Percentiles rank a stretch among this genome's conserved stretches.
phyloP scores from a whole-genome alignment of 1,139 yeast genomes.

The Geotrichum restrictum region DNA sequence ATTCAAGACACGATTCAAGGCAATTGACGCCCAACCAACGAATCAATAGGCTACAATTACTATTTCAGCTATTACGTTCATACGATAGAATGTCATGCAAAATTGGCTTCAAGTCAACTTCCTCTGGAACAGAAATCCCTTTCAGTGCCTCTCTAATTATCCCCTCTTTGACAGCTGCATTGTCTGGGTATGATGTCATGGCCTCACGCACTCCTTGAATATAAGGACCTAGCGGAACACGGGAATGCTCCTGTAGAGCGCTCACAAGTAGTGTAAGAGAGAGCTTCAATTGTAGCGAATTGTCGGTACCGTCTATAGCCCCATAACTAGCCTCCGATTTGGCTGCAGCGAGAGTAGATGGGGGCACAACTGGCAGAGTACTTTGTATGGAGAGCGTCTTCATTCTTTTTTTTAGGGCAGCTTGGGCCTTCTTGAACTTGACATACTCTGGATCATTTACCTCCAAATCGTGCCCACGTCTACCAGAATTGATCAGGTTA shows the following conservation, averaged over 20 bases:
- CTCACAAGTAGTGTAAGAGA: slow-evolving; percentile 30
- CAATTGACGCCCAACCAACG: background rate
- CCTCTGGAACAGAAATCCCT: slow-evolving; percentile 29
- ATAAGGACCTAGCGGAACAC: slow-evolving; percentile 26
- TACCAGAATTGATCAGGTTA: slow-evolving; percentile 19
- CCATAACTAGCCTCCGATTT: slow-evolving; percentile 10
- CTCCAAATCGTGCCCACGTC: slow-evolving; percentile 15
- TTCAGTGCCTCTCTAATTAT: slow-evolving; percentile 28
- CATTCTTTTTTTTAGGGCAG: slow-evolving; percentile 2
- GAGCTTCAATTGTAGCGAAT: slow-evolving; percentile 27
- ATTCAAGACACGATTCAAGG: too few relatives aligned
- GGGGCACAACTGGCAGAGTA: background rate
- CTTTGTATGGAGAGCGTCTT: background rate
- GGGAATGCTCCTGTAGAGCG: slow-evolving; percentile 28
- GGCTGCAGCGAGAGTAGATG: background rate
- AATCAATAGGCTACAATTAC: background rate
- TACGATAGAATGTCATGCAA: slow-evolving; percentile 27
- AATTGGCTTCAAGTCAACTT: slow-evolving; percentile 31
- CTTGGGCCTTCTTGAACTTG: slow-evolving; percentile 6
- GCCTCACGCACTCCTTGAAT: slow-evolving; percentile 29
- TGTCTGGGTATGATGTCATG: slow-evolving; percentile 22
- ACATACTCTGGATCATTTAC: slow-evolving; percentile 14
- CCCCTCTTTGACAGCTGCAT: slow-evolving; percentile 7
- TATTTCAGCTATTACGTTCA: background rate
- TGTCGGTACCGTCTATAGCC: slow-evolving; percentile 18